Base-by-base conservation (phyloP, 2,329 filamentous ascomycete genomes). In the Plenodomus biglobosus region DNA sequence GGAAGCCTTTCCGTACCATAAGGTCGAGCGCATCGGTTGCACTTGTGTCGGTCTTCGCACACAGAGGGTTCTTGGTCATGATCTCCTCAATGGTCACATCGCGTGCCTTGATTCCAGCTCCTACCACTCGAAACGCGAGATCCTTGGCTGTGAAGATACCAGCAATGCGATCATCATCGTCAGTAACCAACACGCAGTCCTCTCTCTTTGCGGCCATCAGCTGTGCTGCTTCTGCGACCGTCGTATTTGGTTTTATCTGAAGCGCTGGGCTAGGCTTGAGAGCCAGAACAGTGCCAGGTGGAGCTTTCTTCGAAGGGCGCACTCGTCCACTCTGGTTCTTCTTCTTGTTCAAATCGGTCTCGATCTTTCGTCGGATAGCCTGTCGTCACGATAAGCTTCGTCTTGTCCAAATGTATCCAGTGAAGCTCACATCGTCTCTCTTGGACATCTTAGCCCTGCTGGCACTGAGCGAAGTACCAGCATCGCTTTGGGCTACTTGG, bases 61-160 rank as follows among this genome's bases (percentile, higher is more conserved):
- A 99, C 15, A 99, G 84, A 10, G 94, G 94, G 77, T 99, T 99
- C 80, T 97, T 96, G 70, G 94, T 99, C 94, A 99, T 99, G 73
- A 99, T 99, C 70, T 97, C 92, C 59, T 91, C 88, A 70, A 99
- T 96, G 18, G 90, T 95, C 62, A 97, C 85, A 69, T 86, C 90
- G 71, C 84, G 87, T 24, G 94, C 88, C 77, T 96, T 95, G 66
- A 92, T 81, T 21, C 94, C 94, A 46, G 86, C 85, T 46, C 92
- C 94, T 20, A 99, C 92, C 10, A 99, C 94, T 49, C 94, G 86
- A 79, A 97, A 99, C 16, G 94, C 94, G 69, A 99, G 80, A 78
- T 99, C 94, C 79, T 99, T 99, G 59, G 94, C 94, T 0, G 94
- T 99, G 73, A 99, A 99, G 72, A 99, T 99, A 76, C 94, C 94